Evolutionary conservation across 164 flowering plant species (phyloP), one percentile per base, ranked within the genome.

Genomic region (Paratinospora sagittata): DNA sequence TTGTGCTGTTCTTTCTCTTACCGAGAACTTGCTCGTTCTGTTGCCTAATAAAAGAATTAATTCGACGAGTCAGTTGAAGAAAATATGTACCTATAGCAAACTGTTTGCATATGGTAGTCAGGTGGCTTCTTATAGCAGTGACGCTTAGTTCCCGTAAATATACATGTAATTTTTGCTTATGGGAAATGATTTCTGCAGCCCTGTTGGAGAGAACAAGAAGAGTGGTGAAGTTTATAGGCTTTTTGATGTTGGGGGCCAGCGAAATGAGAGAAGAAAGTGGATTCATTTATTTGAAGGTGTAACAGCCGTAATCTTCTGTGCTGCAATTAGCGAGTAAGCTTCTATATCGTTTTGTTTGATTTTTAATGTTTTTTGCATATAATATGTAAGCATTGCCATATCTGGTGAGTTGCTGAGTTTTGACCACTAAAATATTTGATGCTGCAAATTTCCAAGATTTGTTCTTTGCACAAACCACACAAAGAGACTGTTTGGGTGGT

Each of bases 261-360:
- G 93, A 84, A 96, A 96, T 74, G 99, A 96, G 86, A 85, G 98
- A 83, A 90, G 99, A 79, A 96, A 96, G 73, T 96, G 99, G 98
- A 96, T 96, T 73, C 99, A 96, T 86, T 84, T 96, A 60, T 96
- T 96, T 83, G 99, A 96, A 79, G 99, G 97, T 47, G 97, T 96
- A 66, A 81, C 97, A 52, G 95, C 97, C 71, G 98, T 96, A 64
- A 96, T 93, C 27, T 92, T 96, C 79, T 96, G 99, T 82, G 97
- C 90, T 75, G 96, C 99, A 57, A 87, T 96, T 73, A 96, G 93
- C 88, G 99, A 96, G 99, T 96, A 93, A 90, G 94, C 24, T 71
- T 45, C 19, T n/a, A 55, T 10, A 7, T 27, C 4, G 9, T 68
- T 58, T n/a, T 73, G 41, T n/a, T n/a, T 77, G 24, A 26, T 49